Percentiles rank a stretch among this genome's conserved stretches.
Evolutionary conservation across 2,329 filamentous ascomycete species (phyloP).

Genomic region (Colletotrichum tropicale): DNA sequence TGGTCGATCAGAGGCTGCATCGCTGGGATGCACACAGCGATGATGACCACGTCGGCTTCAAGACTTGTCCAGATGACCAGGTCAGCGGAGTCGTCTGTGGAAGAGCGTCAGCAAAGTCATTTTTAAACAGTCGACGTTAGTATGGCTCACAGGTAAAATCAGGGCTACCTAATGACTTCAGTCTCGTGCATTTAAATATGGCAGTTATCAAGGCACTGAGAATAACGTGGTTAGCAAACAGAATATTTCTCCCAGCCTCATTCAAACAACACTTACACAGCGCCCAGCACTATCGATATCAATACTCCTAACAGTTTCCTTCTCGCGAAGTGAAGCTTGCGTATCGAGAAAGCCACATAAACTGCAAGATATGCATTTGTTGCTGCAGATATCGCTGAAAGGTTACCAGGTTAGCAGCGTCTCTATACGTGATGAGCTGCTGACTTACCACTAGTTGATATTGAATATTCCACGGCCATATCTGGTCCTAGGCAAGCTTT

Average conservation of each 20-base stretch:
- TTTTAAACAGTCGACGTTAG: background rate
- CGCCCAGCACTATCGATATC: constrained; percentile 37
- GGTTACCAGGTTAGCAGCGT: background rate
- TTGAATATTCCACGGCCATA: constrained; percentile 42
- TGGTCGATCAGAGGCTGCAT: constrained; percentile 30
- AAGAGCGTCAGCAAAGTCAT: background rate
- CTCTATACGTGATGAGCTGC: rapidly evolving
- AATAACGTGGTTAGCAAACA: too few species aligned
- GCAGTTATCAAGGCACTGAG: constrained; percentile 27
- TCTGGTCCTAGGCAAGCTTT: constrained; percentile 36
- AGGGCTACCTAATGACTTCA: constrained; percentile 29
- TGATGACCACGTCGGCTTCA: constrained; percentile 37
- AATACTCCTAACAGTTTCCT: constrained; percentile 44
- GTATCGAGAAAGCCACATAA: constrained; percentile 42
- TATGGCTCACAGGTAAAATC: constrained; percentile 29
- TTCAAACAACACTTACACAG: background rate
- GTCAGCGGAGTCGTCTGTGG: background rate
- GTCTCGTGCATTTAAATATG: constrained; percentile 38
- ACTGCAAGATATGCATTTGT: constrained; percentile 44
- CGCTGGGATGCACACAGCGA: constrained; percentile 36
- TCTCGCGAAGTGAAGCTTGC: constrained; percentile 37
- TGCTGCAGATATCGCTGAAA: constrained; percentile 1
- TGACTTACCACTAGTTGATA: constrained; percentile 41
- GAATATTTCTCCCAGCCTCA: rapidly evolving
- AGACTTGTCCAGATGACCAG: constrained; percentile 23